Evolutionary conservation across 192 early-diverging fungal species (phyloP).

Genomic region (Coemansia umbellata): DNA sequence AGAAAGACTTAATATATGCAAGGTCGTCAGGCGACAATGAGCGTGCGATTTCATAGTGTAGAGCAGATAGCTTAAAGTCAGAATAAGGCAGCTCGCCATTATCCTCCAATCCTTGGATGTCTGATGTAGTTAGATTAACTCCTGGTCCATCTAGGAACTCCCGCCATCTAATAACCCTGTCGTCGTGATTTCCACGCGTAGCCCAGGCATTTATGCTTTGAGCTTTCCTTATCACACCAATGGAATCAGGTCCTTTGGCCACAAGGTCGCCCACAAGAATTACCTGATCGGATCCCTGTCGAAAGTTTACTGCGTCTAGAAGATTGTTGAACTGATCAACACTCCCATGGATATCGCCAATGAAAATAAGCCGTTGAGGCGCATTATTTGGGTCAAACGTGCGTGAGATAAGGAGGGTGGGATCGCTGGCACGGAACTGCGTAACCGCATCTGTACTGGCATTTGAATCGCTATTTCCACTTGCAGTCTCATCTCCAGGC

Average conservation of each 20-base stretch:
- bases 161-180: constrained; percentile 60
- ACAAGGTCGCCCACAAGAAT: constrained; percentile 67
- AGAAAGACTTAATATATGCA: constrained; percentile 53
- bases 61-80: constrained; percentile 22
- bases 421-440: constrained; percentile 20
- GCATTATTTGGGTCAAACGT: background rate
- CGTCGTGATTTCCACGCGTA: constrained; percentile 74
- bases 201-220: constrained; percentile 49
- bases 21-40: constrained; percentile 44
- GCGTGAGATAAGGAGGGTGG: constrained; percentile 6
- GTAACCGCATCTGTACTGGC: too few species aligned
- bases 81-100: constrained; percentile 7
- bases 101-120: constrained; percentile 11
- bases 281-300: constrained; percentile 51
- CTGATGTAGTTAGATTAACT: background rate
- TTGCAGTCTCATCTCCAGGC: too few species aligned
- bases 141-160: constrained; percentile 49
- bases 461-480: too few species aligned
- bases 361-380: constrained; percentile 54
- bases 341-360: constrained; percentile 71
- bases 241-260: constrained; percentile 60
- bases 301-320: constrained; percentile 41
- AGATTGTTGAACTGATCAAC: constrained; percentile 54
- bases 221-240: constrained; percentile 55
- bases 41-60: constrained; percentile 42